Evolutionary conservation across 2,329 filamentous ascomycete genomes (phyloP).

Genomic region (Fusarium buharicum): DNA sequence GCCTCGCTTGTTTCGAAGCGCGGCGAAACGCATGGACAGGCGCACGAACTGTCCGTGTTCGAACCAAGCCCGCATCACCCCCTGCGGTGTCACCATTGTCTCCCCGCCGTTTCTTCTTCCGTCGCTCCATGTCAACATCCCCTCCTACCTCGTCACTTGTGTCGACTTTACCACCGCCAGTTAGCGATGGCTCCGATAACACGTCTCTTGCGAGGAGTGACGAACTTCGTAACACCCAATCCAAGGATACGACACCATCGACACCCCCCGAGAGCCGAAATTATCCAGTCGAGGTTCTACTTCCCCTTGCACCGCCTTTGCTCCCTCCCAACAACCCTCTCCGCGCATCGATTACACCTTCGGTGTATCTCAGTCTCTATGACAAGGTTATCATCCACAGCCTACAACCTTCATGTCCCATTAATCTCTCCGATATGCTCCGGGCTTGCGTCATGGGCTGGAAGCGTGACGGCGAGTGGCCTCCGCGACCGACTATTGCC

Average conservation of each 20-base stretch:
- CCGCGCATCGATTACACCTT: constrained; percentile 77
- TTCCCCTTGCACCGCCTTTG: constrained; percentile 79
- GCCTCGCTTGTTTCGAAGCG: constrained; percentile 80
- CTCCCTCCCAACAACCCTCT: constrained; percentile 79
- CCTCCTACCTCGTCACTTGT: constrained; percentile 47
- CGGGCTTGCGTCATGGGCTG: constrained; percentile 86
- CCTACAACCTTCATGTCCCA: constrained; percentile 84
- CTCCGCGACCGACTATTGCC: constrained; percentile 64
- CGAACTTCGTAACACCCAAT: constrained; percentile 48
- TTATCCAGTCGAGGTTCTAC: constrained; percentile 68
- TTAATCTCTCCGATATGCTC: constrained; percentile 86
- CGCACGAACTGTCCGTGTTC: constrained; percentile 69
- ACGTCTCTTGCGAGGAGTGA: constrained; percentile 56
- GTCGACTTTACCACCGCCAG: constrained; percentile 37
- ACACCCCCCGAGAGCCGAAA: constrained; percentile 32
- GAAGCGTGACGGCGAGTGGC: constrained; percentile 95
- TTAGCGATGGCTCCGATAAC: constrained; percentile 52
- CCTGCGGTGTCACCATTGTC: constrained; percentile 59
- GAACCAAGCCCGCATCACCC: constrained; percentile 56
- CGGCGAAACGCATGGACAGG: constrained; percentile 88
- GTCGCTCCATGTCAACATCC: constrained; percentile 57
- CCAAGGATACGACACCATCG: constrained; percentile 50
- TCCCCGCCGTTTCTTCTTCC: constrained; percentile 62
- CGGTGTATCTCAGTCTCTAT: constrained; percentile 84
- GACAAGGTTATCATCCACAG: constrained; percentile 85